phyloP scores from a whole-genome alignment of 495 filamentous ascomycete species.

The Penicillium crystallinum region DNA sequence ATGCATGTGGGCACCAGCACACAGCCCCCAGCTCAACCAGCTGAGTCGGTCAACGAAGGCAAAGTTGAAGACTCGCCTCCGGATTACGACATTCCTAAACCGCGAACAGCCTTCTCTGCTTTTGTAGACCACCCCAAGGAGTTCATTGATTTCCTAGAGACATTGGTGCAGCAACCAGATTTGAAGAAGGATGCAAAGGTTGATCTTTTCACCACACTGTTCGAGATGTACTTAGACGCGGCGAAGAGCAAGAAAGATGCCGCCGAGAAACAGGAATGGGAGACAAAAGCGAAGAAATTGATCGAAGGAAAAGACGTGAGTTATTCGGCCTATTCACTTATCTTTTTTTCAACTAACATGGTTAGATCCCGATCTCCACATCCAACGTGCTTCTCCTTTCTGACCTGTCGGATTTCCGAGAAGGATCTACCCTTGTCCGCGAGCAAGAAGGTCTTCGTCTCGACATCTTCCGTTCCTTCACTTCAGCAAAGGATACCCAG shows the following conservation, averaged over 20 bases:
- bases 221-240: constrained; percentile 95
- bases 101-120: constrained; percentile 88
- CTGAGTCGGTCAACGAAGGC: constrained; percentile 30
- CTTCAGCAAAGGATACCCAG: constrained; percentile 82
- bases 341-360: constrained; percentile 13
- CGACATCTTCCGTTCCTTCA: constrained; percentile 97
- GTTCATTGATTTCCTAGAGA: constrained; percentile 88
- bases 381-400: constrained; percentile 92
- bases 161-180: constrained; percentile 62
- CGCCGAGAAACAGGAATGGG: constrained; percentile 71
- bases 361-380: constrained; percentile 77
- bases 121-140: constrained; percentile 91
- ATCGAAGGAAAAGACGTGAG: constrained; percentile 70
- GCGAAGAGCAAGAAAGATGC: constrained; percentile 66
- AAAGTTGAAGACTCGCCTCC: constrained; percentile 15
- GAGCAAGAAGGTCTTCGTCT: constrained; percentile 89
- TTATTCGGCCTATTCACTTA: neutral
- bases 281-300: constrained; percentile 77
- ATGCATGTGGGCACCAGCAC: constrained; percentile 57
- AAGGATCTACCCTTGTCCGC: constrained; percentile 86
- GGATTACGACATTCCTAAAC: constrained; percentile 57
- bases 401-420: constrained; percentile 81
- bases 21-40: constrained; percentile 34
- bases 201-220: constrained; percentile 91
- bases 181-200: constrained; percentile 65